phyloP scores from a whole-genome alignment of 2,329 filamentous ascomycete genomes.

The Aspergillus sojae region DNA sequence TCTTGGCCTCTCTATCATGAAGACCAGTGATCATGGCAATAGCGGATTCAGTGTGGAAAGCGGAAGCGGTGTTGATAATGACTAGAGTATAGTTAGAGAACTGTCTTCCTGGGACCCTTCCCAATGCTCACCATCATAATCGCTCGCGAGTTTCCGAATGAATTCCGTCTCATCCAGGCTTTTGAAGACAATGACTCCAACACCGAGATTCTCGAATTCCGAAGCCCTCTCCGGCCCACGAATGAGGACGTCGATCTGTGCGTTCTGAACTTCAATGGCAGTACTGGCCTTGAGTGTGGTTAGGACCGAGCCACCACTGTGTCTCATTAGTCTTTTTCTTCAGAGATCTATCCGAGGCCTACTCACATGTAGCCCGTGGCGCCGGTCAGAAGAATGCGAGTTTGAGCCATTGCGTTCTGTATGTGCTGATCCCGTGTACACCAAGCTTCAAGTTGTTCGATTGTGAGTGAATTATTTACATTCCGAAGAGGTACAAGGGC shows the following conservation, averaged over 20 bases:
- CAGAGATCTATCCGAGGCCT: neutral
- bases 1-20: conserved; percentile 38
- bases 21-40: conserved; percentile 50
- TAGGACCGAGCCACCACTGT: conserved; percentile 2
- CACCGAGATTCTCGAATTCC: conserved; percentile 1
- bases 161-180: conserved; percentile 19
- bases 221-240: conserved; percentile 11
- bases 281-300: neutral
- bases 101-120: neutral
- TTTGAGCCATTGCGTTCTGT: neutral
- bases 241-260: conserved; percentile 14
- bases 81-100: conserved; percentile 16
- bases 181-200: conserved; percentile 15
- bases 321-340: neutral
- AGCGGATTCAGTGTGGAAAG: conserved; percentile 42
- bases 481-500: too few species aligned
- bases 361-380: neutral
- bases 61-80: conserved; percentile 49
- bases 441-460: too few species aligned
- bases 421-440: too few species aligned
- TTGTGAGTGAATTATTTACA: too few species aligned
- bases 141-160: conserved; percentile 10
- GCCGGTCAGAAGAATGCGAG: neutral
- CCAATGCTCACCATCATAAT: conserved; percentile 15
- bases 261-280: neutral